Evolutionary conservation across 345 rosid genomes (phyloP), one percentile per base, ranked within the genome.

Genomic region (Reutealis trisperma): DNA sequence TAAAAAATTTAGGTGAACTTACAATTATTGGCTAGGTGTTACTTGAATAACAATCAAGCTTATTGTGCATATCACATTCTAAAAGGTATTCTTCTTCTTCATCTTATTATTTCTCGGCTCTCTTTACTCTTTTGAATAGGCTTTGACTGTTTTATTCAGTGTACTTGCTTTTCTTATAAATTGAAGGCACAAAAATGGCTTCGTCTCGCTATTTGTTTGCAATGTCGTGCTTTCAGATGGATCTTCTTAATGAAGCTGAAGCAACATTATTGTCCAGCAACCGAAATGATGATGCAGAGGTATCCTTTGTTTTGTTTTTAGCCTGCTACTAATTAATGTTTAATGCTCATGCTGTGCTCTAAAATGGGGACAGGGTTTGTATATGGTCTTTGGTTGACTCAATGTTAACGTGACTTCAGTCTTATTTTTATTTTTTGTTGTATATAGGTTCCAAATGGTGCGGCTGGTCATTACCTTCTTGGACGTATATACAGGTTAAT

Each of bases 191-290:
- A 42, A 89, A 89, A 83, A 88, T 83, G 90, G 90, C 96, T 82
- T 94, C 88, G 83, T 95, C 96, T 45, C 97, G 98, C 78, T 96
- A 96, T 87, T 91, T 96, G 91, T 96, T 93, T 82, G 98, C 98
- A 21, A 77, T 92, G 77, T 90, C 99, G 37, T 95, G 99, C 90
- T 91, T 87, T 85, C 92, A 92, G 83, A 90, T 95, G 96, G 93
- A 93, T 83, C 96, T 93, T 86, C 92, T 92, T 74, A 93, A 78
- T 74, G 98, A 95, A 87, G 98, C 99, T 66, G 98, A 93, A 86
- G 80, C 91, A 27, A 91, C 94, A 67, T 88, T 93, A 82, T 87
- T 90, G 84, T 91, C 91, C 89, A 65, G 88, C 80, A 87, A 87
- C 80, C 93, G 92, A 78, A 89, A 92, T 55, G 73, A 85, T 72